A percentile compares a stretch with the other conserved stretches of the same genome.
These are phyloP conservation scores for Apiotrichum laibachii DNA, from an alignment of 1,284 basidiomycete species.

Conservation along the genomic window DNA sequence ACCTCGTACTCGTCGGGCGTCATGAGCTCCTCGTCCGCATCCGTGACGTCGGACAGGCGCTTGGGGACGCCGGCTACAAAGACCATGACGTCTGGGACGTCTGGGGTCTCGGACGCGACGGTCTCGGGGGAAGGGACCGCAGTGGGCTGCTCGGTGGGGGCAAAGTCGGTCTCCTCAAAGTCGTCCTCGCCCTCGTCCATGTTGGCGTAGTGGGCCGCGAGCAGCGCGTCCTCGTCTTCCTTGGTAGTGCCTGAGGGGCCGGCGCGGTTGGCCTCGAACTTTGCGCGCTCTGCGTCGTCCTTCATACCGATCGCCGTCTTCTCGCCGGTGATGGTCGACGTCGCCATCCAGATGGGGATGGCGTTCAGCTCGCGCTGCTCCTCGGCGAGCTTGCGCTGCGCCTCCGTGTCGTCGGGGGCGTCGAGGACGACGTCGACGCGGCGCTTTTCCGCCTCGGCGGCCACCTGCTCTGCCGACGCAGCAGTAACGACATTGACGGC, in stretches of 20 bases:
- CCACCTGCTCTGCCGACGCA: constrained; percentile 65
- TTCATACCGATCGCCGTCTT: constrained; percentile 72
- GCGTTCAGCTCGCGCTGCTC: constrained; percentile 85
- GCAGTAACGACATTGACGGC: constrained; percentile 41
- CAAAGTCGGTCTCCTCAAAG: constrained; percentile 13
- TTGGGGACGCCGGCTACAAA: constrained; percentile 45
- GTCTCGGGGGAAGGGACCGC: constrained; percentile 1
- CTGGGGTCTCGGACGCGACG: background rate
- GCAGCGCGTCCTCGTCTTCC: constrained; percentile 31
- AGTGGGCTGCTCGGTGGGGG: too few species aligned
- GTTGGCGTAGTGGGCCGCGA: constrained; percentile 33
- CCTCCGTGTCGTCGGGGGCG: constrained; percentile 76
- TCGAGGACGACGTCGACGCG: constrained; percentile 70
- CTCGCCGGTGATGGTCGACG: constrained; percentile 90
- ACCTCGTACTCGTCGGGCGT: constrained; percentile 51
- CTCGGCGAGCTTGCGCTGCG: constrained; percentile 66
- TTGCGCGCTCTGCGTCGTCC: constrained; percentile 21
- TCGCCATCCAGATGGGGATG: constrained; percentile 87
- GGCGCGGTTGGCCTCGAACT: constrained; percentile 7
- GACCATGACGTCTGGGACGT: constrained; percentile 7
- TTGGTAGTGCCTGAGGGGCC: constrained; percentile 10
- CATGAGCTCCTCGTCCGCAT: constrained; percentile 50
- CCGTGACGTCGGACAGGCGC: constrained; percentile 43
- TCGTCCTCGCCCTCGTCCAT: constrained; percentile 30
- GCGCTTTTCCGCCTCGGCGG: constrained; percentile 58